A percentile compares a stretch with the other conserved stretches of the same genome.
Conservation (phyloP, 148 eudicot genomes). For the Chenopodium berlandieri region DNA sequence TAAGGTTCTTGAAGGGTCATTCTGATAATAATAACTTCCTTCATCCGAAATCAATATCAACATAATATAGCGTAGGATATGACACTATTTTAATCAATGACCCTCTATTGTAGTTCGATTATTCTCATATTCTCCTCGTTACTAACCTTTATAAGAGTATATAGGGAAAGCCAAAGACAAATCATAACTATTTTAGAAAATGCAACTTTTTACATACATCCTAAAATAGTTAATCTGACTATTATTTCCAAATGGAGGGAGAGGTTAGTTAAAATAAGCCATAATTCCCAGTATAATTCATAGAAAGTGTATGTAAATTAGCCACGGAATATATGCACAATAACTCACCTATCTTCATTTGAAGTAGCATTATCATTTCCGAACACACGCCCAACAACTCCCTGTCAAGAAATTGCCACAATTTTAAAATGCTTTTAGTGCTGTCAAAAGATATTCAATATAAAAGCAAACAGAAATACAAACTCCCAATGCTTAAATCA, state of each 20-base stretch:
- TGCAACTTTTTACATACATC: neutral
- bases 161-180: neutral
- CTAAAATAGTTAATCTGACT: neutral
- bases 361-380: slow-evolving; percentile 80
- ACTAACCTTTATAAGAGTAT: neutral
- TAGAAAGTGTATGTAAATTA: neutral
- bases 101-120: neutral
- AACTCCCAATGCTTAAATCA: neutral
- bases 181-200: neutral
- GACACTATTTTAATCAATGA: neutral
- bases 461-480: neutral
- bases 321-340: neutral
- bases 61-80: neutral
- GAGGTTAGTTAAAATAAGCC: neutral
- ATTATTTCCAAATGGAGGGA: neutral
- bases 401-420: slow-evolving; percentile 44
- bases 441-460: neutral
- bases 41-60: neutral
- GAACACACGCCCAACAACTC: slow-evolving; percentile 87
- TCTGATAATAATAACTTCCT: neutral
- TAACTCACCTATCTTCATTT: slow-evolving; percentile 72
- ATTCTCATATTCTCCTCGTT: too few relatives aligned
- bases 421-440: neutral
- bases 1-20: neutral
- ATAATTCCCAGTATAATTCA: neutral